Conservation (phyloP, 2,329 filamentous ascomycete genomes). For the Xylogone sp. region DNA sequence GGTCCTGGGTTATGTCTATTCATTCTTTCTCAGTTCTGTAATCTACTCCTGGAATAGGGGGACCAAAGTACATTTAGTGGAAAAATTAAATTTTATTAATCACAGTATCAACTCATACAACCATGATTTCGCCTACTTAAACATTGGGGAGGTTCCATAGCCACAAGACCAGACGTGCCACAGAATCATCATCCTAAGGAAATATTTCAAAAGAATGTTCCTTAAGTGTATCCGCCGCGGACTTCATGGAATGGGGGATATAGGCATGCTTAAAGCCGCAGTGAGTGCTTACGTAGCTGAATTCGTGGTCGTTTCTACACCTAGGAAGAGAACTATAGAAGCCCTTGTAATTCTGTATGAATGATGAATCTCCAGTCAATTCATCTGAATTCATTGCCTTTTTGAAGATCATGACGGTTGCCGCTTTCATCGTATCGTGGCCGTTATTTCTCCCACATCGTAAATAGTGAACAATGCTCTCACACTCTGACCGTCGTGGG, state of each 20-base stretch:
- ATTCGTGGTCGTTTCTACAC: slow-evolving; percentile 34
- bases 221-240: neutral
- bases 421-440: slow-evolving; percentile 22
- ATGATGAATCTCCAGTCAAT: slow-evolving; percentile 24
- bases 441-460: neutral
- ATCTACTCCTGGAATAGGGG: too few species aligned
- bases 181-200: too few species aligned
- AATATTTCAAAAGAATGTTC: too few species aligned
- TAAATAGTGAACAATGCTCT: neutral
- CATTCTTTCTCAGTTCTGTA: too few species aligned
- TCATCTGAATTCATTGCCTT: slow-evolving; percentile 23
- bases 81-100: too few species aligned
- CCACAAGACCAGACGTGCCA: too few species aligned
- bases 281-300: slow-evolving; percentile 20
- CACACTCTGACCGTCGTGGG: neutral
- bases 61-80: too few species aligned
- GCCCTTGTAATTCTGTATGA: slow-evolving; percentile 12
- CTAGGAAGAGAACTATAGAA: slow-evolving; percentile 20
- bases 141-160: too few species aligned
- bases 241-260: neutral
- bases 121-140: too few species aligned
- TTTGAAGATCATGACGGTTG: slow-evolving; percentile 27
- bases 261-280: neutral
- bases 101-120: too few species aligned
- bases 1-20: too few species aligned